Evolutionary conservation across 306 rosid species (phyloP).

Genomic region (Casuarina cunninghamiana): DNA sequence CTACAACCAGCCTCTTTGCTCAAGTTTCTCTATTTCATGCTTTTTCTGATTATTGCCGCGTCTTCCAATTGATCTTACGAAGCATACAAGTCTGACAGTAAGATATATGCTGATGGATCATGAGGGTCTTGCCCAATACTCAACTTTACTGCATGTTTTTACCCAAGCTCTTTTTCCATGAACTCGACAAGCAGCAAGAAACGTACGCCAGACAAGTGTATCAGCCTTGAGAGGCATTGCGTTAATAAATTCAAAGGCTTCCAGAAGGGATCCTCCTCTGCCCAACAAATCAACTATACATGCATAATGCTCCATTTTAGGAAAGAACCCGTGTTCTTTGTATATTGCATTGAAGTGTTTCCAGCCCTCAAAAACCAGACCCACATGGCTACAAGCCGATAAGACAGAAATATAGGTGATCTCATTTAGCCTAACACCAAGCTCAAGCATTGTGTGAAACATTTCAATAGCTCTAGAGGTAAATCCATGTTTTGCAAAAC

Average conservation of each 20-base stretch:
- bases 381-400: slow-evolving; percentile 71
- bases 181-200: slow-evolving; percentile 66
- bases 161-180: slow-evolving; percentile 57
- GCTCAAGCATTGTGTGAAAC: slow-evolving; percentile 58
- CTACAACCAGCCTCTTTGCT: slow-evolving; percentile 64
- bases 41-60: slow-evolving; percentile 55
- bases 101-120: slow-evolving; percentile 57
- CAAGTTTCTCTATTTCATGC: slow-evolving; percentile 48
- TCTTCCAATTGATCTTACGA: slow-evolving; percentile 53
- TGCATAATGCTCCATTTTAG: slow-evolving; percentile 69
- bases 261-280: slow-evolving; percentile 59
- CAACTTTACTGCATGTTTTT: slow-evolving; percentile 61
- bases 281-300: slow-evolving; percentile 69
- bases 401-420: slow-evolving; percentile 63
- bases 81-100: slow-evolving; percentile 66
- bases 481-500: slow-evolving; percentile 64
- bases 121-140: slow-evolving; percentile 56
- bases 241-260: too few species aligned
- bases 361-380: slow-evolving; percentile 59
- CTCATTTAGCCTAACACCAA: slow-evolving; percentile 54
- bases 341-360: slow-evolving; percentile 55
- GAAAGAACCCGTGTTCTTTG: slow-evolving; percentile 41
- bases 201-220: slow-evolving; percentile 66
- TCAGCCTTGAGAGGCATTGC: slow-evolving; percentile 63
- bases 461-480: slow-evolving; percentile 52